Conservation (phyloP, 345 rosid species). For the Schrenkiella parvula region DNA sequence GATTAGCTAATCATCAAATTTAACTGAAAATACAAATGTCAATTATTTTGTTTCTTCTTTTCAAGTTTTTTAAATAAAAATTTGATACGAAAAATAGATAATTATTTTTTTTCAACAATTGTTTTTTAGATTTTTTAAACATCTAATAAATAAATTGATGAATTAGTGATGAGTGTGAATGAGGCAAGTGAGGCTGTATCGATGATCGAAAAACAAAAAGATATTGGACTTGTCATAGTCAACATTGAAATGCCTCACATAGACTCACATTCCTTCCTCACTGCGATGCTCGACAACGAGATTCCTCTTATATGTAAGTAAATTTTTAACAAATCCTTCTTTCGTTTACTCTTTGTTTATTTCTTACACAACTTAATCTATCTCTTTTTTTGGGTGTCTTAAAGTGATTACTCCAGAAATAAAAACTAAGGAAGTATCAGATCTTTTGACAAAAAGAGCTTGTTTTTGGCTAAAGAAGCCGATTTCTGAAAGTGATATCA, state of each 20-base stretch:
- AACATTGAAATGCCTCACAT: conserved; percentile 29
- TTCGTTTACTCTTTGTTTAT: neutral
- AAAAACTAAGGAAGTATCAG: neutral
- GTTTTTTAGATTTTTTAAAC: neutral
- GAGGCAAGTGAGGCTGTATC: conserved; percentile 29
- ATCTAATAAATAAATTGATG: neutral
- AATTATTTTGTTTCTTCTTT: no score
- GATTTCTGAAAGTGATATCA: conserved; percentile 31
- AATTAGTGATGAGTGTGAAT: conserved; percentile 40
- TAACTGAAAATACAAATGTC: no score
- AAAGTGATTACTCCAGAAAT: conserved; percentile 40
- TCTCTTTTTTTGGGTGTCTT: neutral
- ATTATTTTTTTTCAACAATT: no score
- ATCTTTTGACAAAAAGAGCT: conserved; percentile 35
- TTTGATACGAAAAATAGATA: no score
- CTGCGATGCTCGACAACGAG: neutral
- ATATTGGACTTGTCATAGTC: conserved; percentile 41
- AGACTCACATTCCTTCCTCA: conserved; percentile 23
- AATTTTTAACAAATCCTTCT: neutral
- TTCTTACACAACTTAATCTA: neutral
- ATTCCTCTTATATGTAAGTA: conserved; percentile 39
- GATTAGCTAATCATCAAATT: neutral
- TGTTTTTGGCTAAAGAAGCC: conserved; percentile 32
- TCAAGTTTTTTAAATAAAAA: no score
- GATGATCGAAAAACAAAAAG: conserved; percentile 24